Conservation (phyloP, 306 rosid genomes). For the Urtica urens region DNA sequence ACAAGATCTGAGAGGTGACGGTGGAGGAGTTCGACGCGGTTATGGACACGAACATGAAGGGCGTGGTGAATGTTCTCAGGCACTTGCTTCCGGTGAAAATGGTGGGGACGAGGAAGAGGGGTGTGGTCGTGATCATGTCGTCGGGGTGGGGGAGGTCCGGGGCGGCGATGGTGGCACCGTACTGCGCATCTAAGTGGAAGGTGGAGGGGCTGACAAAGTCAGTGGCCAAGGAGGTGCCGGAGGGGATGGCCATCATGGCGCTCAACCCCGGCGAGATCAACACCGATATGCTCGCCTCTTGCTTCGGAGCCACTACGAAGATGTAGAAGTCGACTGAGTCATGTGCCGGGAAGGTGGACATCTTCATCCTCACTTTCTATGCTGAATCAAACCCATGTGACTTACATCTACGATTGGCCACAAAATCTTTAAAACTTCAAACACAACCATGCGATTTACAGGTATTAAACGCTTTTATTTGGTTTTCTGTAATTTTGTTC, state of each 20-base stretch:
- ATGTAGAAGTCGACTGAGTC: constrained; percentile 56
- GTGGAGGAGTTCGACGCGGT: constrained; percentile 64
- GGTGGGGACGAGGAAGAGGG: constrained; percentile 25
- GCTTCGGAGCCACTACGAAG: constrained; percentile 61
- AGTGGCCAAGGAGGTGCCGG: constrained; percentile 67
- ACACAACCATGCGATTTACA: too few relatives aligned
- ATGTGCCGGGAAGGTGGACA: constrained; percentile 82
- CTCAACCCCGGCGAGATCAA: constrained; percentile 75
- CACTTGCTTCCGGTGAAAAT: constrained; percentile 74
- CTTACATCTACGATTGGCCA: too few relatives aligned
- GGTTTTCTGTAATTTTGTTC: too few relatives aligned
- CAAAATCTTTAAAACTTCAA: too few relatives aligned
- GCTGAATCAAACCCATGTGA: too few relatives aligned
- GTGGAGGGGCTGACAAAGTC: constrained; percentile 69
- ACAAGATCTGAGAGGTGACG: constrained; percentile 79
- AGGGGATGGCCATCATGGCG: constrained; percentile 71
- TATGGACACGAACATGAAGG: constrained; percentile 67
- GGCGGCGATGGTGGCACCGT: constrained; percentile 86
- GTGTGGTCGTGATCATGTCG: constrained; percentile 70
- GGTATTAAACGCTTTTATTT: too few relatives aligned
- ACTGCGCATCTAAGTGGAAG: constrained; percentile 94
- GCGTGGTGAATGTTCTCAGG: constrained; percentile 56
- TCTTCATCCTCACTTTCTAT: constrained; percentile 69
- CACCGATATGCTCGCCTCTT: constrained; percentile 82
- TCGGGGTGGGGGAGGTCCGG: constrained; percentile 98